Percentiles rank a stretch among this genome's conserved stretches.
Evolutionary conservation across 176 grass and related monocot species (phyloP).

Genomic region (Chloris gayana): DNA sequence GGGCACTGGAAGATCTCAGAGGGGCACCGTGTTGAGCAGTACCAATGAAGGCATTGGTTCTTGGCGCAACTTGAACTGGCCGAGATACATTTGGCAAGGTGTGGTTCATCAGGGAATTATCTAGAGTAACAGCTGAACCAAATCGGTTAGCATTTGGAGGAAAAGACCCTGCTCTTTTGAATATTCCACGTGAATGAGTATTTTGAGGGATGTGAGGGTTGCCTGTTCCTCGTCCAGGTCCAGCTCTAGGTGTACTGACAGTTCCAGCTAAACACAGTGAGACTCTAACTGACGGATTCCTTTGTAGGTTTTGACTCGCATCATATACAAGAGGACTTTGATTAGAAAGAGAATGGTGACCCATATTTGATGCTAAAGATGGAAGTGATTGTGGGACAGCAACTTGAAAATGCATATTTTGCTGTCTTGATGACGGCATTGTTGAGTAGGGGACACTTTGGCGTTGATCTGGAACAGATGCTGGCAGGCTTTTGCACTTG

Average conservation of each 20-base stretch:
- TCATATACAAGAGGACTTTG: conserved; percentile 20
- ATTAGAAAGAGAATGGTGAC: conserved; percentile 24
- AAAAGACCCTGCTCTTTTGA: conserved; percentile 51
- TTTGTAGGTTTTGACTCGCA: conserved; percentile 42
- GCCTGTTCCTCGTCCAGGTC: conserved; percentile 25
- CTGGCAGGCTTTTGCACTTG: conserved; percentile 38
- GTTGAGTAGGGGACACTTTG: conserved; percentile 37
- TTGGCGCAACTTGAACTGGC: conserved; percentile 36
- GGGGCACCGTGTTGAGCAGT: conserved; percentile 38
- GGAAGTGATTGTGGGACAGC: conserved; percentile 13
- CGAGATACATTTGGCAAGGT: conserved; percentile 32
- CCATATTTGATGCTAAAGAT: conserved; percentile 23
- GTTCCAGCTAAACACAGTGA: conserved; percentile 33
- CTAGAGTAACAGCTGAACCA: conserved; percentile 25
- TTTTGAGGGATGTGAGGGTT: conserved; percentile 32
- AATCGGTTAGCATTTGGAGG: conserved; percentile 45
- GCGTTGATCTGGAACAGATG: conserved; percentile 43
- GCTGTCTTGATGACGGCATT: conserved; percentile 11
- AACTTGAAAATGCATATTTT: conserved; percentile 33
- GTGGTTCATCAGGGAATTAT: conserved; percentile 40
- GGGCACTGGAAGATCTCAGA: conserved; percentile 60
- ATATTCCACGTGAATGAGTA: conserved; percentile 42
- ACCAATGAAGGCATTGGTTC: conserved; percentile 25
- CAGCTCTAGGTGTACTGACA: conserved; percentile 38
- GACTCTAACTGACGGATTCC: conserved; percentile 44